phyloP scores from a whole-genome alignment of 2,329 filamentous ascomycete species.

The Cordyceps javanica region DNA sequence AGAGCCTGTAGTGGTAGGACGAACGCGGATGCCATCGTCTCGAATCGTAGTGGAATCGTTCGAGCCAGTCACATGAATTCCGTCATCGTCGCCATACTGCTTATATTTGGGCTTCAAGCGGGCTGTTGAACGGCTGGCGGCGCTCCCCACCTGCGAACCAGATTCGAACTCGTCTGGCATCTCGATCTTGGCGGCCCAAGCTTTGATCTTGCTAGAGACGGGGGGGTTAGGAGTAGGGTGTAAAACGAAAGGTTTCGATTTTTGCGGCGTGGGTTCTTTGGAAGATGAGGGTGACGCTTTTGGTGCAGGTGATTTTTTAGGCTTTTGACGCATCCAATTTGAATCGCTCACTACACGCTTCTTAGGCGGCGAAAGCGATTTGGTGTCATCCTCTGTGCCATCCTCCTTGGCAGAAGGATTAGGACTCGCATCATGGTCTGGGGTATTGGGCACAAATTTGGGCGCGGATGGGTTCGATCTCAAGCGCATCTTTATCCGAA shows the following conservation, averaged over 20 bases:
- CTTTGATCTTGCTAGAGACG: slow-evolving; percentile 53
- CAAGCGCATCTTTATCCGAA: slow-evolving; percentile 49
- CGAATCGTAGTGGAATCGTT: slow-evolving; percentile 7
- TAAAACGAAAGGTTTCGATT: slow-evolving; percentile 55
- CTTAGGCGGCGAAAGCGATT: slow-evolving; percentile 61
- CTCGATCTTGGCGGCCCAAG: slow-evolving; percentile 55
- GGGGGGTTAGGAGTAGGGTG: slow-evolving; percentile 48
- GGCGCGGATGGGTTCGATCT: slow-evolving; percentile 33
- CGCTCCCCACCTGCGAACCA: slow-evolving; percentile 25
- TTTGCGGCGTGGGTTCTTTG: slow-evolving; percentile 20
- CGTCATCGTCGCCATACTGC: slow-evolving; percentile 23
- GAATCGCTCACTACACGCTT: slow-evolving; percentile 92
- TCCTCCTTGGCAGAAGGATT: slow-evolving; percentile 15
- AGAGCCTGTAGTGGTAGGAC: slow-evolving; percentile 14
- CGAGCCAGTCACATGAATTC: slow-evolving; percentile 23
- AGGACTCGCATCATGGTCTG: slow-evolving; percentile 19
- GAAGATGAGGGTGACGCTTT: slow-evolving; percentile 29
- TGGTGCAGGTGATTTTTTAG: slow-evolving; percentile 42
- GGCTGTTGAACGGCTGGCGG: slow-evolving; percentile 16
- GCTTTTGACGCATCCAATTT: slow-evolving; percentile 68
- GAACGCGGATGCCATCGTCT: slow-evolving; percentile 17
- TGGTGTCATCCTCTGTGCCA: slow-evolving; percentile 28
- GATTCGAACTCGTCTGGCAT: slow-evolving; percentile 32
- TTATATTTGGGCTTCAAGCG: slow-evolving; percentile 12
- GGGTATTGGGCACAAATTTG: slow-evolving; percentile 13